Conservation (phyloP, 768 basidiomycete genomes). For the Naematelia aurantialba region DNA sequence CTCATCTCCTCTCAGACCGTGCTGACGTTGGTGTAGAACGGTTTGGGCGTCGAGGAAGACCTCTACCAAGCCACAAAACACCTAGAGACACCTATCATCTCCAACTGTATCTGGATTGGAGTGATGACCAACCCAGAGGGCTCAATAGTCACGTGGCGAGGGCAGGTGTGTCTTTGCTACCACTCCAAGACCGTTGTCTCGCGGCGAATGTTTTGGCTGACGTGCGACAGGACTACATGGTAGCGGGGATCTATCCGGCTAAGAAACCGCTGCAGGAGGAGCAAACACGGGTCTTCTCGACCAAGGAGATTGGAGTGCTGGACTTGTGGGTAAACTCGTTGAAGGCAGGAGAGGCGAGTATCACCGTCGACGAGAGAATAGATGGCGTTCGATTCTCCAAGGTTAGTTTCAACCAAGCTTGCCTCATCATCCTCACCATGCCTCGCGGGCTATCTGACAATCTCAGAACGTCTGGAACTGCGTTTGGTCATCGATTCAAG, state of each 20-base stretch:
- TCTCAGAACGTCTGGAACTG: slow-evolving; percentile 44
- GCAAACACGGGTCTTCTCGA: slow-evolving; percentile 15
- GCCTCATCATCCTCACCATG: not conserved
- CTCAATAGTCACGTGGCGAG: slow-evolving; percentile 31
- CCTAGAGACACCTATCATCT: slow-evolving; percentile 37
- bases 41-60: slow-evolving; percentile 66
- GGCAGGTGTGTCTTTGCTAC: slow-evolving; percentile 13
- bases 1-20: not conserved
- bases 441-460: not conserved
- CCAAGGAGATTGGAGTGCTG: slow-evolving; percentile 20
- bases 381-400: slow-evolving; percentile 25
- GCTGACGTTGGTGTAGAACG: slow-evolving; percentile 57
- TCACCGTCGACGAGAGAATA: slow-evolving; percentile 22
- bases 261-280: not conserved
- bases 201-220: not conserved
- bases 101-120: slow-evolving; percentile 38
- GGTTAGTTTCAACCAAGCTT: slow-evolving; percentile 13
- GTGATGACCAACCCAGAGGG: slow-evolving; percentile 36
- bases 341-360: slow-evolving; percentile 20
- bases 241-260: slow-evolving; percentile 14
- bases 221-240: not conserved
- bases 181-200: too few species aligned
- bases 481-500: slow-evolving; percentile 39
- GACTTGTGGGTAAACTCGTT: slow-evolving; percentile 24
- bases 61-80: slow-evolving; percentile 56